Evolutionary conservation across 306 rosid species (phyloP).

Genomic region (apple (Malus domestica)): DNA sequence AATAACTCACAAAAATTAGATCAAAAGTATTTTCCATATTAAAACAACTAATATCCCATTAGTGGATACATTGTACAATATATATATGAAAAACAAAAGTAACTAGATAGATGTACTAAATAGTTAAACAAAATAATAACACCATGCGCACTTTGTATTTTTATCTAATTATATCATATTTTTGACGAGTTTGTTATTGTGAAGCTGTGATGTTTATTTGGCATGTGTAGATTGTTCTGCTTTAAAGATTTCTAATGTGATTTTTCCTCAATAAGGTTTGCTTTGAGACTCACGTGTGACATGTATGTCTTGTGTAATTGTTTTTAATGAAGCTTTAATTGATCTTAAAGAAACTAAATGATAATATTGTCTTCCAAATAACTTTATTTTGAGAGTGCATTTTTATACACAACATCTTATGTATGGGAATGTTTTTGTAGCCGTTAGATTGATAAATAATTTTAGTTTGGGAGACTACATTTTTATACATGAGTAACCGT

Average conservation of each 20-base stretch:
- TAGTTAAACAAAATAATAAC: not conserved
- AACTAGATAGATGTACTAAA: not conserved
- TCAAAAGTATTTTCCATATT: too few species aligned
- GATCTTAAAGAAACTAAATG: not conserved
- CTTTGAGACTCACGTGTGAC: not conserved
- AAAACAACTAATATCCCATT: too few species aligned
- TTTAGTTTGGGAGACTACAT: too few species aligned
- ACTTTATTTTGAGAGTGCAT: not conserved
- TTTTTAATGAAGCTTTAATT: too few species aligned
- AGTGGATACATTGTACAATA: not conserved
- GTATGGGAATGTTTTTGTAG: not conserved
- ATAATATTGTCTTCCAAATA: not conserved
- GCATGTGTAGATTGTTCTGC: not conserved
- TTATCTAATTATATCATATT: too few species aligned
- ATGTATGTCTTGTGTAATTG: too few species aligned
- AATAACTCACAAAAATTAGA: too few species aligned
- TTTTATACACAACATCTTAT: not conserved
- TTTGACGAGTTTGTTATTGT: not conserved
- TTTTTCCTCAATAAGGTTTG: too few species aligned
- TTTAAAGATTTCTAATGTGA: too few species aligned
- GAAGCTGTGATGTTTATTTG: not conserved
- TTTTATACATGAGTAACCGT: too few species aligned
- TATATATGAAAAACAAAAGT: too few species aligned
- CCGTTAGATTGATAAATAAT: too few species aligned
- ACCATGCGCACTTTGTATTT: not conserved